Percentiles rank a stretch among this genome's conserved stretches.
These are phyloP conservation scores for Candida sp. DNA, from an alignment of 1,139 yeast genomes.

Conservation along the genomic window DNA sequence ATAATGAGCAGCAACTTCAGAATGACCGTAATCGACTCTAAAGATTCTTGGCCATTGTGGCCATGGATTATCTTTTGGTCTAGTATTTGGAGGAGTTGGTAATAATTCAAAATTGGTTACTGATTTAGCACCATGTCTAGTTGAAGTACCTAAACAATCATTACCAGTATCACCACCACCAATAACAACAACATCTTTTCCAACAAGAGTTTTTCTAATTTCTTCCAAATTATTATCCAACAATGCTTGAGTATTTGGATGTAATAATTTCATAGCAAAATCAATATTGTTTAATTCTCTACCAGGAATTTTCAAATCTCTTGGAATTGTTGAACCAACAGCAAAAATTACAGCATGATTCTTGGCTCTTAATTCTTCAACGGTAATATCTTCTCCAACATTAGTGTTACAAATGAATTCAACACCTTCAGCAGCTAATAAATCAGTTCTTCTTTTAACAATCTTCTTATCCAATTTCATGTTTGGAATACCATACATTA, in stretches of 20 bases:
- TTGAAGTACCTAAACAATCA: conserved; percentile 97
- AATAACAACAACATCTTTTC: conserved; percentile 91
- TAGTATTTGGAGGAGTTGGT: conserved; percentile 84
- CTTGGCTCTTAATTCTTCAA: conserved; percentile 59
- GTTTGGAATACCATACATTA: conserved; percentile 99
- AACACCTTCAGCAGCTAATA: conserved; percentile 89
- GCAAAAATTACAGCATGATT: conserved; percentile 88
- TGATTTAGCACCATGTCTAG: conserved; percentile 97
- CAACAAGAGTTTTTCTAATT: conserved; percentile 67
- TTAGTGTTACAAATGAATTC: conserved; percentile 72
- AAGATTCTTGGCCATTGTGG: conserved; percentile 99
- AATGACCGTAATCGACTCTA: conserved; percentile 97
- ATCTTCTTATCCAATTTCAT: conserved; percentile 95
- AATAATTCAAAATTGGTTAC: conserved; percentile 92
- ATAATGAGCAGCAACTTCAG: conserved; percentile 91
- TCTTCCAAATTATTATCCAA: conserved; percentile 79
- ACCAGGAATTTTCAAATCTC: conserved; percentile 93
- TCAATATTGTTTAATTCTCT: conserved; percentile 87
- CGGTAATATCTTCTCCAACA: conserved; percentile 77
- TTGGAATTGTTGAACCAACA: conserved; percentile 96
- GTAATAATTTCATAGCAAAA: conserved; percentile 92
- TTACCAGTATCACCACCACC: conserved; percentile 99
- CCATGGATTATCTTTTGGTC: conserved; percentile 98
- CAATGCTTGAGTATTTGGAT: conserved; percentile 85
- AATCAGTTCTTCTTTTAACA: conserved; percentile 90